Percentiles rank a stretch among this genome's conserved stretches.
Conservation (phyloP, 176 grass and related monocot species). For the Tuctoria greenei region DNA sequence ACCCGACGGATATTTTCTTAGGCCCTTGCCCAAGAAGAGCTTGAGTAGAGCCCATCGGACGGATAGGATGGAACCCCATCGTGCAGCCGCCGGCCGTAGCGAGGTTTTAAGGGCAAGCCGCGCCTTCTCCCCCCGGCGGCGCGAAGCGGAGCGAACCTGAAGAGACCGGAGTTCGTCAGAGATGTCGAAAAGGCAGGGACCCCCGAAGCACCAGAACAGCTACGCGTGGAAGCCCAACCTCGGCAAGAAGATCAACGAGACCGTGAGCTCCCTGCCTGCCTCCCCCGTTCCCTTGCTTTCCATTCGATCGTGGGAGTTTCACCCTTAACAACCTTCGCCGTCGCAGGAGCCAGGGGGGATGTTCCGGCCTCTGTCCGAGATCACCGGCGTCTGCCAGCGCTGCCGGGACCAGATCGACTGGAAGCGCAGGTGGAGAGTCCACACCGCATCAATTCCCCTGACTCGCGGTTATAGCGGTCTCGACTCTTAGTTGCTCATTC, state of each 20-base stretch:
- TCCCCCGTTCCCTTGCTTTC: not conserved
- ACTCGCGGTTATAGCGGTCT: not conserved
- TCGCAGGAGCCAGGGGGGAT: slow-evolving; percentile 79
- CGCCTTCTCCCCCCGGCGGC: slow-evolving; percentile 27
- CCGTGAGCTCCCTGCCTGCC: slow-evolving; percentile 29
- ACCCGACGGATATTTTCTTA: no score
- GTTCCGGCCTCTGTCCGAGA: slow-evolving; percentile 66
- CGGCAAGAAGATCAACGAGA: slow-evolving; percentile 84
- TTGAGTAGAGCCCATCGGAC: no score
- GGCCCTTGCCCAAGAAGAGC: no score
- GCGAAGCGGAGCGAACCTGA: not conserved
- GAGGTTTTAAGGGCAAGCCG: slow-evolving; percentile 31
- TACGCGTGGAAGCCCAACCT: slow-evolving; percentile 89
- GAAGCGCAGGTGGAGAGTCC: slow-evolving; percentile 69
- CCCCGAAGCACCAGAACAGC: slow-evolving; percentile 93
- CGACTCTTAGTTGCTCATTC: slow-evolving; percentile 15
- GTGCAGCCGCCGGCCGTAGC: not conserved
- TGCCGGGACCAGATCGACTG: slow-evolving; percentile 98
- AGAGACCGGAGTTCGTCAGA: not conserved
- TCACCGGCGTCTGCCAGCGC: slow-evolving; percentile 90
- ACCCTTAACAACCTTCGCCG: slow-evolving; percentile 17
- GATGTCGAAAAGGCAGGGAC: slow-evolving; percentile 76
- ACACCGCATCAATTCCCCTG: not conserved
- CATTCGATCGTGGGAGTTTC: slow-evolving; percentile 4
- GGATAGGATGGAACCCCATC: not conserved